Evolutionary conservation across 108 stramenopile species (phyloP), one percentile per base, ranked within the genome.

Genomic region (Mediolabrus comicus): DNA sequence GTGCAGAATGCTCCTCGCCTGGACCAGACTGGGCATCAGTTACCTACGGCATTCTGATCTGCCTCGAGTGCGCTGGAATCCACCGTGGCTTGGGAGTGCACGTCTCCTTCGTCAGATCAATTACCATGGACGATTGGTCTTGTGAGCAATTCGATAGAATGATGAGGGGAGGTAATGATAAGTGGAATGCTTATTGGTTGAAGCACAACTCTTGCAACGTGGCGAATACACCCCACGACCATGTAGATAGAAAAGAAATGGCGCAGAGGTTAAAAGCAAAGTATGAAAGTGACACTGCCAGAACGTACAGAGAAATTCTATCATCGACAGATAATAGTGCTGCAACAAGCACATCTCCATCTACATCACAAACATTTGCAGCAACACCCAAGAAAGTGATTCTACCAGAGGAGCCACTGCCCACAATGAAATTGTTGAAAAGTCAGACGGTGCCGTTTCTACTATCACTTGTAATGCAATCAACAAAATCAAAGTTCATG

Each of bases 11-110:
- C 67, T 52, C 66, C 24, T 55, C 76, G 2, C 32, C 68, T 17
- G 73, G 92, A 62, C 92, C 95, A 38, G 71, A 80, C 27, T 97
- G 97, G 97, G 90, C 91, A 7, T 72, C 70, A 19, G 79, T 95
- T 29, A 75, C 87, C 13, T 91, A 90, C 69, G 97, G 93, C 3
- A 82, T 80, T 43, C 54, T 92, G 14, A 67, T 96, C 16, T 93
- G 91, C 72, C 56, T 92, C 36, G 75, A 91, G 11, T 95, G 91
- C 74, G 71, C 83, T 12, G 95, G 92, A 6, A 9, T 61, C 19
- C 94, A 95, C 55, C 81, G 87, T 16, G 65, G 71, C 1, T 61
- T 88, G 33, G 84, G 87, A 9, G 82, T 83, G 10, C 84, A 86
- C 35, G 17, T 84, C 4, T 70, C 67, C 30, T 83, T 84, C 43